A percentile compares a stretch with the other conserved stretches of the same genome.
phyloP scores from a whole-genome alignment of 306 rosid genomes.

The Acacia crassicarpa region DNA sequence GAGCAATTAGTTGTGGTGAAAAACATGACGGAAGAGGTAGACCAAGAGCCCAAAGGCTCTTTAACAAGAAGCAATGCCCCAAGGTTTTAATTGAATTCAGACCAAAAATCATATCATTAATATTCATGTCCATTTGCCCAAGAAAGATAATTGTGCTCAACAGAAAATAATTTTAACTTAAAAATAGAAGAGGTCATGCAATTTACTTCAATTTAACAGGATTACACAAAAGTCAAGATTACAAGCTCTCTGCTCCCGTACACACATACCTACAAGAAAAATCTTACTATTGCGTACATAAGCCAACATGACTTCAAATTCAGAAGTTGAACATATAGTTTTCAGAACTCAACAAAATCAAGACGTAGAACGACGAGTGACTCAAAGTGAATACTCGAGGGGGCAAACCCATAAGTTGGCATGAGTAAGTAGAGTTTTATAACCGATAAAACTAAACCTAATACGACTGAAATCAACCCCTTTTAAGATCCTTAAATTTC shows the following conservation, averaged over 20 bases:
- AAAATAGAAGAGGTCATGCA: background rate
- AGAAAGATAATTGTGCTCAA: background rate
- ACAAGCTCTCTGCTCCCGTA: background rate
- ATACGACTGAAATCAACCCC: background rate
- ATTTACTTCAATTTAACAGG: background rate
- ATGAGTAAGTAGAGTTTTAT: background rate
- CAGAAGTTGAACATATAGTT: background rate
- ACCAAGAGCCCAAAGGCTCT: background rate
- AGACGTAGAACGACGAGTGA: background rate
- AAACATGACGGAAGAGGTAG: too few species aligned
- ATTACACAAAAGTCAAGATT: background rate
- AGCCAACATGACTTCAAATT: background rate
- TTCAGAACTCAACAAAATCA: background rate
- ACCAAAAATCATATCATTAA: background rate
- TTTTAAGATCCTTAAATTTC: constrained; percentile 4
- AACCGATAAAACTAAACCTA: background rate
- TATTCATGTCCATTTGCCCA: background rate
- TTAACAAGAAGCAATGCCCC: too few species aligned
- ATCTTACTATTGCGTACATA: background rate
- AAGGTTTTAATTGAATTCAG: background rate
- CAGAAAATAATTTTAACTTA: background rate
- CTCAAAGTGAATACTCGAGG: background rate
- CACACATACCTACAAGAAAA: background rate
- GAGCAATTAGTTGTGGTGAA: background rate
- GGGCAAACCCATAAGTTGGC: background rate